Evolutionary conservation across 306 rosid species (phyloP), one percentile per base, ranked within the genome.

Genomic region (Quercus bicolor): DNA sequence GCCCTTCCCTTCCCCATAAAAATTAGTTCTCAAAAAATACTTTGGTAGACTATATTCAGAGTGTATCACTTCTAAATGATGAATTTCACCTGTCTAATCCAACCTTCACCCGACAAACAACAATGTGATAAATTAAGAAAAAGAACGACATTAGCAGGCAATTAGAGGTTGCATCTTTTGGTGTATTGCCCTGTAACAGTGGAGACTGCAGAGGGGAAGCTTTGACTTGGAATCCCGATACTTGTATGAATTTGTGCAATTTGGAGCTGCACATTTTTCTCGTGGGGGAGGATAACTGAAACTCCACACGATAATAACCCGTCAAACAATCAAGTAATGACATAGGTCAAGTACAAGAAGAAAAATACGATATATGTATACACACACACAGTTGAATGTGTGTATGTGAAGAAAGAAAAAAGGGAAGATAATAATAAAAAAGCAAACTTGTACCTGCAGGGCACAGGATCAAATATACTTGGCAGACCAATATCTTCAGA

Each of bases 241-340:
- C 86, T 87, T 85, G 90, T 84, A 90, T 37, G 82, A 72, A 61
- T 87, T 89, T 9, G 78, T 78, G 76, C 91, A 89, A 57, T 79
- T 81, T 8, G 90, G 91, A 61, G 88, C 90, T 0, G 85, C 88
- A 28, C 93, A 89, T 76, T 74, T 85, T 84, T 89, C 93, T 3
- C 88, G 81, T 1, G 91, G 87, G n/a, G 88, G 89, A 53, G 91
- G 93, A 73, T 89, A 89, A 70, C 93, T 89, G 77, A 68, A 87
- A 79, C 74, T 40, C 16, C 81, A 87, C 11, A 51, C 23, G 77
- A 29, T 48, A 69, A 62, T 51, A 37, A 28, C 28, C 45, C 28
- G 4, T 70, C 43, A 15, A 70, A 16, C 77, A 45, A 19, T 33
- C 1, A 13, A 43, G 59, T 4, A 79, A 43, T 40, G 7, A 29